These are phyloP conservation scores for Rosa hybrid DNA, from an alignment of 331 rosid genomes.

Conservation along the genomic window DNA sequence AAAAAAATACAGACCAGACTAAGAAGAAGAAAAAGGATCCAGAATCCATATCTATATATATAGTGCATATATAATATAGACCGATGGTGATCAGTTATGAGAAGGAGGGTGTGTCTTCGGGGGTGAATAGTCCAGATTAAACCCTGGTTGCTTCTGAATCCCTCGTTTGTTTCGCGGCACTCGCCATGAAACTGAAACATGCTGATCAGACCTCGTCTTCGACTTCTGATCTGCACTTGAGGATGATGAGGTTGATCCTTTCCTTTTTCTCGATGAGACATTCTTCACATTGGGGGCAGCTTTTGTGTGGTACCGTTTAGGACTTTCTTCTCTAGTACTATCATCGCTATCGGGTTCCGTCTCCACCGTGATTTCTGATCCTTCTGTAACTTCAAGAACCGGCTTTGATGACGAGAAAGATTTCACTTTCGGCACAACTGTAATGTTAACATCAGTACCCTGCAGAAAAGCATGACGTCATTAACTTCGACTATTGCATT, in stretches of 20 bases:
- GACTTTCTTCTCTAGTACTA: not conserved
- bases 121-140: constrained; percentile 67
- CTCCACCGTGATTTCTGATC: constrained; percentile 6
- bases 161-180: constrained; percentile 57
- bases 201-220: not conserved
- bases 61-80: not conserved
- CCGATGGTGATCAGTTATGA: constrained; percentile 54
- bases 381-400: constrained; percentile 4
- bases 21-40: constrained; percentile 3
- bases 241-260: not conserved
- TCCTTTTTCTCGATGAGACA: not conserved
- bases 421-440: constrained; percentile 4
- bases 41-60: not conserved
- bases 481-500: not conserved
- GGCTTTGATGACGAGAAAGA: constrained; percentile 12
- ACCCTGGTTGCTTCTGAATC: constrained; percentile 53
- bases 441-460: constrained; percentile 29
- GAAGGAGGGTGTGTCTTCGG: constrained; percentile 86
- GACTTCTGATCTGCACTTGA: not conserved
- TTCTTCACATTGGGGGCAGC: not conserved
- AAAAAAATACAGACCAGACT: not conserved
- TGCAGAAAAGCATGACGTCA: constrained; percentile 30
- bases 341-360: not conserved
- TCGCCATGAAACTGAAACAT: constrained; percentile 49
- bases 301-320: not conserved